Evolutionary conservation across 2,329 filamentous ascomycete genomes (phyloP), one percentile per base, ranked within the genome.

Genomic region (Macroventuria anomochaeta): DNA sequence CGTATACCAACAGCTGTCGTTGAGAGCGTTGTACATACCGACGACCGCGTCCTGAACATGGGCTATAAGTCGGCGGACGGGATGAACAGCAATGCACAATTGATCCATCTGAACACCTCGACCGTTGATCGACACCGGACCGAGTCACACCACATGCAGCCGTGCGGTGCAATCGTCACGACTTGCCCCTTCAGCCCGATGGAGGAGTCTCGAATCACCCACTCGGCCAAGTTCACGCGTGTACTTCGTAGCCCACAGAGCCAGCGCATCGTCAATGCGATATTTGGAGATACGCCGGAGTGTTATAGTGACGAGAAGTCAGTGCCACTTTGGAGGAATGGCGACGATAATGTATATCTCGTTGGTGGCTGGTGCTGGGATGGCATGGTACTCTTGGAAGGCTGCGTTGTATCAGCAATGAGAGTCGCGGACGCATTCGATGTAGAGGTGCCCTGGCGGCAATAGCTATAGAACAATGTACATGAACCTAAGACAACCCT

Each of bases 351-450:
- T 33, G 79, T 87, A 0, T 86, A 80, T 77, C 62, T 86, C 11
- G 76, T 78, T 0, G 84, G 84, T 5, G 81, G 82, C 0, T 87
- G 84, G 85, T 87, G 83, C 59, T 86, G 84, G 84, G 84, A 87
- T 65, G 84, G 84, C 2, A 83, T 87, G 83, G 83, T 87, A 1
- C 60, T 87, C 13, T 67, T 87, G 3, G 84, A 86, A 65, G 85
- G 85, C 1, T 87, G 84, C 49, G 74, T 86, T 3, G 76, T 83
- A 2, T 86, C 83, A 7, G 83, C 84, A 1, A 82, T 83, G 77
- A 75, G 79, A 28, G 75, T 86, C 37, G 84, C 83, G 0, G 60
- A 72, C n/a, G 78, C 77, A 11, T 78, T 86, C 61, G 81, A 73
- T 6, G 79, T 86, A 5, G 61, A 71, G n/a, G 68, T 73, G 34